Evolutionary conservation across 2,329 filamentous ascomycete species (phyloP).

Genomic region (Diaporthe sp.): DNA sequence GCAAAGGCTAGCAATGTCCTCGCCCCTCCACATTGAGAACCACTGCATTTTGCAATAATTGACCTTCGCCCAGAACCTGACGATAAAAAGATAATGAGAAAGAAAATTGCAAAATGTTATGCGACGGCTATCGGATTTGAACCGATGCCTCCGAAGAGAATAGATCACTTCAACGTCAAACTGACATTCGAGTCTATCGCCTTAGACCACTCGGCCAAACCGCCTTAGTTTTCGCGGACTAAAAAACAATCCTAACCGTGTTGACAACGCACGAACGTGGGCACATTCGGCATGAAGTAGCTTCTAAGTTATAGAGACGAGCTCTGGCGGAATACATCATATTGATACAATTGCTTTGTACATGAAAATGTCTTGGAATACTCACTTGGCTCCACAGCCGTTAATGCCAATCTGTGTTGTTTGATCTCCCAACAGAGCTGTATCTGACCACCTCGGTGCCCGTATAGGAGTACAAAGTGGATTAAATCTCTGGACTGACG

Average conservation of each 20-base stretch:
- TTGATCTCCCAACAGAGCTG: too few species aligned
- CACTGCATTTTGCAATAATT: neutral
- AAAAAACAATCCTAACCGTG: too few species aligned
- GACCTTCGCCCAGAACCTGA: too few species aligned
- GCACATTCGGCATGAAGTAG: too few species aligned
- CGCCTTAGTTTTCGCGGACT: neutral
- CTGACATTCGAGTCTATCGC: constrained; percentile 50
- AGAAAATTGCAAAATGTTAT: neutral
- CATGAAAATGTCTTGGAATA: too few species aligned
- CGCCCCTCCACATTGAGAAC: neutral
- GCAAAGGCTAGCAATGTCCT: neutral
- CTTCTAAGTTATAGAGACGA: neutral
- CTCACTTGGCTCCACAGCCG: too few species aligned
- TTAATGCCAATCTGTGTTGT: neutral
- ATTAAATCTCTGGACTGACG: too few species aligned
- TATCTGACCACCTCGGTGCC: too few species aligned
- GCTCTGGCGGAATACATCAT: neutral
- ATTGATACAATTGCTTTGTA: fast-evolving
- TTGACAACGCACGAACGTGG: too few species aligned
- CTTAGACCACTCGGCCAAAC: constrained; percentile 30
- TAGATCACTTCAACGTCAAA: constrained; percentile 32
- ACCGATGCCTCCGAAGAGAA: constrained; percentile 43
- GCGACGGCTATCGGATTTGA: constrained; percentile 42
- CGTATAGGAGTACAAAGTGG: too few species aligned
- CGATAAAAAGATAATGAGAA: neutral